A percentile compares a stretch with the other conserved stretches of the same genome.
These are phyloP conservation scores for Boeremia lycopersici DNA, from an alignment of 2,329 filamentous ascomycete genomes.

Conservation along the genomic window DNA sequence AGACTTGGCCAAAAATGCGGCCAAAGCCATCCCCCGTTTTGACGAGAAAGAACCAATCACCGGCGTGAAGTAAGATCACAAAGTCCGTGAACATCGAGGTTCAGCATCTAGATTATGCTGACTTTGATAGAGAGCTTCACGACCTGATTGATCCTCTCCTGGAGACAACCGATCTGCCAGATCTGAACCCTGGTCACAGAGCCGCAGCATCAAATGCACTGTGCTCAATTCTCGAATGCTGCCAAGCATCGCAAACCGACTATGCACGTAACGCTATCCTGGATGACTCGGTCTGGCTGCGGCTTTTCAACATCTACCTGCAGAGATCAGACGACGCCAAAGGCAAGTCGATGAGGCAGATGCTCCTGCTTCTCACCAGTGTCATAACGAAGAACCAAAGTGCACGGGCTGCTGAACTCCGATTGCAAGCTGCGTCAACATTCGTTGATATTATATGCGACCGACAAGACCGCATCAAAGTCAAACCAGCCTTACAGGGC, in stretches of 20 bases:
- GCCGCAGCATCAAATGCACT: constrained; percentile 56
- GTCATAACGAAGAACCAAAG: constrained; percentile 41
- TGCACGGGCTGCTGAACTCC: constrained; percentile 29
- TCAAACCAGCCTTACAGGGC: constrained; percentile 72
- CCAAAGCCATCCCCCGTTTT: constrained; percentile 34
- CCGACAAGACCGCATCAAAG: constrained; percentile 65
- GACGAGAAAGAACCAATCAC: constrained; percentile 28
- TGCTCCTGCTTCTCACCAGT: constrained; percentile 50
- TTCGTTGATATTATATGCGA: constrained; percentile 66
- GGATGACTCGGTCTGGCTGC: constrained; percentile 46
- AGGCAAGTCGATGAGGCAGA: constrained; percentile 55
- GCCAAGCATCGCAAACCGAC: constrained; percentile 36
- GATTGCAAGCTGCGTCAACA: constrained; percentile 40
- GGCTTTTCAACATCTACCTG: constrained; percentile 50
- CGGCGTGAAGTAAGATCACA: constrained; percentile 46
- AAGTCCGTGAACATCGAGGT: constrained; percentile 43
- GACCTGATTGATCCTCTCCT: constrained; percentile 36
- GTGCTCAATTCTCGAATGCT: constrained; percentile 52
- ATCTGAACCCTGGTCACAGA: constrained; percentile 47
- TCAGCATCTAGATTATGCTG: constrained; percentile 20
- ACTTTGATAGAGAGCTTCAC: constrained; percentile 38
- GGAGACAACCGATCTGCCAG: constrained; percentile 40
- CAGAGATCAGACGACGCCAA: constrained; percentile 51
- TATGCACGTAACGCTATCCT: constrained; percentile 41
- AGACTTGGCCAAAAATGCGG: constrained; percentile 34